Evolutionary conservation across 2,329 filamentous ascomycete genomes (phyloP).

Genomic region (Ilyonectria robusta): DNA sequence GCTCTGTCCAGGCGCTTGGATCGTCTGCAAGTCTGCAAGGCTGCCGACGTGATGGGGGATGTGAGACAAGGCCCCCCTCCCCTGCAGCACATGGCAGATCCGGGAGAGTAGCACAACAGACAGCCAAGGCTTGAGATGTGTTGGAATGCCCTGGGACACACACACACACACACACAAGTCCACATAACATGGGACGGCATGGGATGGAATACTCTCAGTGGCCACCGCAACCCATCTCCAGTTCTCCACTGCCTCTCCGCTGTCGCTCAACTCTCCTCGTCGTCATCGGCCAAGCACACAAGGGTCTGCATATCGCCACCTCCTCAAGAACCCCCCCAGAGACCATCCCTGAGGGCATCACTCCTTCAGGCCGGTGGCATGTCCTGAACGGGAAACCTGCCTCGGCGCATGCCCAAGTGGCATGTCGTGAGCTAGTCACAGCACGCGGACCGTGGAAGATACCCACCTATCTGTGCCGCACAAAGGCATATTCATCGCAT

Average conservation of each 20-base stretch:
- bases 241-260: slow-evolving; percentile 24
- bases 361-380: slow-evolving; percentile 29
- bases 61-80: slow-evolving; percentile 43
- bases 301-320: slow-evolving; percentile 4
- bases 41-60: slow-evolving; percentile 41
- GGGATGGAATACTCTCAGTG: slow-evolving; percentile 23
- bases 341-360: slow-evolving; percentile 24
- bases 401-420: slow-evolving; percentile 21
- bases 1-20: slow-evolving; percentile 31
- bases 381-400: slow-evolving; percentile 23
- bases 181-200: slow-evolving; percentile 16
- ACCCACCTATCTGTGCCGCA: slow-evolving; percentile 19
- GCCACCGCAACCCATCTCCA: slow-evolving; percentile 26
- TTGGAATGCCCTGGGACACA: slow-evolving; percentile 17
- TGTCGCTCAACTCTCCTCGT: slow-evolving; percentile 18
- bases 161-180: slow-evolving; percentile 1
- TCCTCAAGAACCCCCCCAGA: slow-evolving; percentile 8
- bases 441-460: neutral
- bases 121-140: neutral
- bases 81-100: slow-evolving; percentile 46
- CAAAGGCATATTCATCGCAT: slow-evolving; percentile 17
- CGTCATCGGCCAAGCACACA: slow-evolving; percentile 4
- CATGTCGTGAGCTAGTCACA: neutral
- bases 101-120: slow-evolving; percentile 32
- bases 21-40: slow-evolving; percentile 45